Conservation (phyloP, 768 basidiomycete genomes). For the Macrolepiota dolichaula region DNA sequence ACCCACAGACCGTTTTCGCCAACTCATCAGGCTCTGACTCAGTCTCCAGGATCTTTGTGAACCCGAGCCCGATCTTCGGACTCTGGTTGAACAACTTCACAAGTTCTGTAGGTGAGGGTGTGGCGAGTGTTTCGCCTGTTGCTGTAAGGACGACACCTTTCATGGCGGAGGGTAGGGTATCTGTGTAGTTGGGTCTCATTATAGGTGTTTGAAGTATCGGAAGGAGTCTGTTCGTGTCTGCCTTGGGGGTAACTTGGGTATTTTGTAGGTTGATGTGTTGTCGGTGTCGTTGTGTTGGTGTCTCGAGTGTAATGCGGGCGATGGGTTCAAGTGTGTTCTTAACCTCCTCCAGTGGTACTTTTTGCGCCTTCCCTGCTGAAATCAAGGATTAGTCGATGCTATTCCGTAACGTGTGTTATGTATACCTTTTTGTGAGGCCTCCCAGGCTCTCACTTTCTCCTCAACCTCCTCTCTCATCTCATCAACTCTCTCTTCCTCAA, state of each 20-base stretch:
- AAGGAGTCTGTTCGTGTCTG: conserved; percentile 18
- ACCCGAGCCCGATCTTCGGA: conserved; percentile 70
- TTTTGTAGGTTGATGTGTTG: conserved; percentile 18
- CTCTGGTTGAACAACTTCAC: conserved; percentile 64
- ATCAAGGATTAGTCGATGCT: background rate
- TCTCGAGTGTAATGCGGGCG: conserved; percentile 24
- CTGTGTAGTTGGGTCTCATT: conserved; percentile 31
- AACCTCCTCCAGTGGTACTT: conserved; percentile 70
- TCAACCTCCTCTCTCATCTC: conserved; percentile 48
- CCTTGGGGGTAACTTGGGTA: background rate
- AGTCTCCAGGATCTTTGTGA: conserved; percentile 77
- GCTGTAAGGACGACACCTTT: conserved; percentile 77
- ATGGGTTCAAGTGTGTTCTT: conserved; percentile 63
- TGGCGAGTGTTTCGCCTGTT: conserved; percentile 71
- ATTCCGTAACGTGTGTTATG: background rate
- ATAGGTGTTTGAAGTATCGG: conserved; percentile 53
- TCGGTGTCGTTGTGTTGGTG: conserved; percentile 19
- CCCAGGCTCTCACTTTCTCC: conserved; percentile 41
- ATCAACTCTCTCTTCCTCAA: conserved; percentile 48
- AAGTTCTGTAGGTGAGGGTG: conserved; percentile 66
- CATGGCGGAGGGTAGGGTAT: conserved; percentile 53
- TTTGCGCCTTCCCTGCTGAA: conserved; percentile 41
- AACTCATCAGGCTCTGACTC: conserved; percentile 36
- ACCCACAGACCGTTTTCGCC: background rate
- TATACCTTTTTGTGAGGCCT: conserved; percentile 21